phyloP scores from a whole-genome alignment of 1,284 basidiomycete genomes.

The Moesziomyces sp. region DNA sequence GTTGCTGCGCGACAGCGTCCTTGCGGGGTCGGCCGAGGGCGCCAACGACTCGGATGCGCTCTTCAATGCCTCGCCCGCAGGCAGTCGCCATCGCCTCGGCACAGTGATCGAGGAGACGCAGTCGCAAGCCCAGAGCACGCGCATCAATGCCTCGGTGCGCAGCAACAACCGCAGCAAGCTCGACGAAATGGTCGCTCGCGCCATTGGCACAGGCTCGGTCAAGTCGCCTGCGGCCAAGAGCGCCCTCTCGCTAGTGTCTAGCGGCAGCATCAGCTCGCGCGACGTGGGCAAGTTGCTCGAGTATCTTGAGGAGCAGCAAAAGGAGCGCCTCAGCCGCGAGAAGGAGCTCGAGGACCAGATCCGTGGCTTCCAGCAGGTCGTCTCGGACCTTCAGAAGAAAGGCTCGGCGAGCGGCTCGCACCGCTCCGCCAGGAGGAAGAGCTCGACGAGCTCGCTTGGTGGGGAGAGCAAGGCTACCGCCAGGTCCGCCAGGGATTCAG shows the following conservation, averaged over 20 bases:
- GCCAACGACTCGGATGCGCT: constrained; percentile 12
- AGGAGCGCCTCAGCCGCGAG: constrained; percentile 37
- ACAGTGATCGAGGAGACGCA: constrained; percentile 58
- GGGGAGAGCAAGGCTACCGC: constrained; percentile 24
- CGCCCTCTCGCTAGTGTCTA: constrained; percentile 36
- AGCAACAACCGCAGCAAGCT: constrained; percentile 33
- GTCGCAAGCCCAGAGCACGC: constrained; percentile 50
- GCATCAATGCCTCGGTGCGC: constrained; percentile 34
- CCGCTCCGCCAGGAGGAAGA: constrained; percentile 10
- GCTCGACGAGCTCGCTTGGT: constrained; percentile 13
- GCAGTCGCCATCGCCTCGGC: constrained; percentile 31
- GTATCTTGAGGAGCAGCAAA: constrained; percentile 53
- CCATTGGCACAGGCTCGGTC: constrained; percentile 15
- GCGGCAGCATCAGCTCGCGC: constrained; percentile 47
- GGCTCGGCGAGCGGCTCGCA: constrained; percentile 26
- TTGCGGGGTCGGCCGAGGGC: constrained; percentile 13
- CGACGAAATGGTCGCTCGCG: constrained; percentile 17
- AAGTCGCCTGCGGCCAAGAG: constrained; percentile 21
- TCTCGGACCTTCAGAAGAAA: constrained; percentile 47
- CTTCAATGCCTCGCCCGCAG: constrained; percentile 18
- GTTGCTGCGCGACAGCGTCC: constrained; percentile 36
- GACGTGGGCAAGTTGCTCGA: constrained; percentile 53
- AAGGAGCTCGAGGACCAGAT: constrained; percentile 53
- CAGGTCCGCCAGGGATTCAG: constrained; percentile 26
- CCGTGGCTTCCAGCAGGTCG: constrained; percentile 44